A percentile compares a stretch with the other conserved stretches of the same genome.
phyloP scores from a whole-genome alignment of 345 rosid genomes.

The Brassica rapa region DNA sequence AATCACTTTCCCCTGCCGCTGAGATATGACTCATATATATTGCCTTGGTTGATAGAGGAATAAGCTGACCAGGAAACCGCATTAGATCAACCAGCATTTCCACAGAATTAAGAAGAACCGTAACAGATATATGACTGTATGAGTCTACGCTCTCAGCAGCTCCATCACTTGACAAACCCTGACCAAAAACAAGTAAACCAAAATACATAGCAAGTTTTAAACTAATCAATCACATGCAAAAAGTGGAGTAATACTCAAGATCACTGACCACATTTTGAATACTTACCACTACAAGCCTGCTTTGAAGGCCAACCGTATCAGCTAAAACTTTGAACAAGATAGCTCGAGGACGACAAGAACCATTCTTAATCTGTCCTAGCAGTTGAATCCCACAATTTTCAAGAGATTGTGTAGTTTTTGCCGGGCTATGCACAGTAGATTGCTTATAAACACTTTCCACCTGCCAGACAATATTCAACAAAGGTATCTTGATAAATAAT shows the following conservation, averaged over 20 bases:
- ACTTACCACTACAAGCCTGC: constrained; percentile 94
- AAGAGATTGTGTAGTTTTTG: constrained; percentile 63
- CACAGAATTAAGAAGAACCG: constrained; percentile 77
- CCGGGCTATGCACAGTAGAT: constrained; percentile 73
- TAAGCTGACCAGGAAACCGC: constrained; percentile 95
- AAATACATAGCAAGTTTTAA: constrained; percentile 19
- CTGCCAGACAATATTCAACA: constrained; percentile 43
- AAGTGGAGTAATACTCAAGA: constrained; percentile 6
- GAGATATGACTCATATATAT: constrained; percentile 86
- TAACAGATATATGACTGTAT: constrained; percentile 85
- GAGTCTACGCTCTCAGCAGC: constrained; percentile 72
- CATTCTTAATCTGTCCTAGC: constrained; percentile 92
- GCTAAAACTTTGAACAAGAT: constrained; percentile 92
- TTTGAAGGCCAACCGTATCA: constrained; percentile 90
- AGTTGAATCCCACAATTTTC: constrained; percentile 79
- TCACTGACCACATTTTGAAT: constrained; percentile 11
- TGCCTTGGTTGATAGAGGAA: constrained; percentile 80
- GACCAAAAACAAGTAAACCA: constrained; percentile 18
- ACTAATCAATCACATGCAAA: constrained; percentile 24
- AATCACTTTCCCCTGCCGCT: constrained; percentile 98
- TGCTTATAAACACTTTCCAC: constrained; percentile 88
- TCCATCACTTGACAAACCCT: constrained; percentile 98
- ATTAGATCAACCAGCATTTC: constrained; percentile 95
- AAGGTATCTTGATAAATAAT: neutral
- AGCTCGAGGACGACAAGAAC: constrained; percentile 92